Evolutionary conservation across 2,329 filamentous ascomycete species (phyloP), one percentile per base, ranked within the genome.

Genomic region (Botrytis elliptica): DNA sequence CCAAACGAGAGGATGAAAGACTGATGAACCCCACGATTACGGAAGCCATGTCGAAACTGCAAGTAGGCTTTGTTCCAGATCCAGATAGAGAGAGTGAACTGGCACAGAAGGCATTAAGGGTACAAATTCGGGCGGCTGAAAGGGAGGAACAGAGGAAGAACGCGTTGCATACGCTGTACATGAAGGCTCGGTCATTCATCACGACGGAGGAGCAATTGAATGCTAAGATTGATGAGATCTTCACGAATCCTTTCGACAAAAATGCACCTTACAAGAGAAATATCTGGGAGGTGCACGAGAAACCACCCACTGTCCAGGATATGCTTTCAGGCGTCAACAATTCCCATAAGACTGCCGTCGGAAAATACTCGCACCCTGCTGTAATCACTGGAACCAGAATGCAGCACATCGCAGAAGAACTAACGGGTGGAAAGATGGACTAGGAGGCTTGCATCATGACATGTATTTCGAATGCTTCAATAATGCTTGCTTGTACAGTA

Each of bases 121-220:
- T 85, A 22, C 82, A 82, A 22, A 83, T 84, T 22, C 82, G 86
- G 60, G 82, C 85, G 46, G 83, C 83, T 16, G 82, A 84, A 71
- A 90, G 90, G 80, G 85, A 86, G 62, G 86, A 90, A 74, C 85
- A 87, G 71, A 88, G 92, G 69, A 86, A 88, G 75, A 89, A 95
- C 77, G 88, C 91, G 25, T 84, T 99, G 44, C 93, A 97, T 83
- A 90, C 93, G 74, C 88, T 99, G 20, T 99, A 99, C 84, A 92
- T 96, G 84, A 92, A 94, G 78, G 94, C 96, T 8, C 89, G 92
- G 40, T 85, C 89, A 57, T 99, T 98, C 84, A 98, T 99, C 81
- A 91, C 94, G 29, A 91, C 88, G 38, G 94, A 97, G 81, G 84
- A 87, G 69, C 91, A 97, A 81, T 88, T 99, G 49, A 88, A 92